A percentile compares a stretch with the other conserved stretches of the same genome.
Evolutionary conservation across 1,284 basidiomycete species (phyloP).

Genomic region (Rhodotorula sp.): DNA sequence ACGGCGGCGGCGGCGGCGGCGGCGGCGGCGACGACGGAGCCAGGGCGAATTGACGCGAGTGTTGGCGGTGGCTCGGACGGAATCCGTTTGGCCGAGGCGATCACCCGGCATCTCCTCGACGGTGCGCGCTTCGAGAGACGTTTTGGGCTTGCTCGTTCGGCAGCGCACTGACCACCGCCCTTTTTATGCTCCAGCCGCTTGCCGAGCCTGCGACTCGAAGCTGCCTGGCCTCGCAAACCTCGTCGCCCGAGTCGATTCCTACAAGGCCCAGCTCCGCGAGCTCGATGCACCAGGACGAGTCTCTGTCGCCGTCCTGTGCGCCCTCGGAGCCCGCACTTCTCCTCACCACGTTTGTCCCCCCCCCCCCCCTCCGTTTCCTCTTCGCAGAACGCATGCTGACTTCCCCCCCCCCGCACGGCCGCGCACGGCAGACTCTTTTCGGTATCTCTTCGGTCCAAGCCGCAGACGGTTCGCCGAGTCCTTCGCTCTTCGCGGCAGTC

Average conservation of each 20-base stretch:
- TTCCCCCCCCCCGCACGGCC: no score
- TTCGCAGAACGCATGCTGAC: not conserved
- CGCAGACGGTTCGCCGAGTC: conserved; percentile 13
- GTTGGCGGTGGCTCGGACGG: not conserved
- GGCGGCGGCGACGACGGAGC: not conserved
- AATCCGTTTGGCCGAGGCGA: not conserved
- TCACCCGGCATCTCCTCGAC: conserved; percentile 29
- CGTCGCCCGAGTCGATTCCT: conserved; percentile 3
- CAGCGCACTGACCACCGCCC: not conserved
- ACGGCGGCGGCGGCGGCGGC: not conserved
- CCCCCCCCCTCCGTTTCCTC: not conserved
- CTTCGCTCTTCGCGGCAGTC: conserved; percentile 6
- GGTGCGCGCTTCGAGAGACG: conserved; percentile 8
- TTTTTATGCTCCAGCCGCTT: not conserved
- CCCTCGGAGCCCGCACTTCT: conserved; percentile 18
- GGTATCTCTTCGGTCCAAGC: conserved; percentile 12
- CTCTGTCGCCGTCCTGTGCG: conserved; percentile 23
- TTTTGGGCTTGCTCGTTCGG: not conserved
- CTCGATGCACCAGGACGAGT: conserved; percentile 21
- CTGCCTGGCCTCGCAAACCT: conserved; percentile 15
- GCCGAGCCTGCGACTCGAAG: conserved; percentile 23
- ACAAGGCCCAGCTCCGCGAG: conserved; percentile 12
- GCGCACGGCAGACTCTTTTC: conserved; percentile 13
- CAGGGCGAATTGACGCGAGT: not conserved
- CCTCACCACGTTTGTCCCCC: not conserved